Base-by-base conservation (phyloP, 352 stramenopile genomes). In the Phytopythium litorale region DNA sequence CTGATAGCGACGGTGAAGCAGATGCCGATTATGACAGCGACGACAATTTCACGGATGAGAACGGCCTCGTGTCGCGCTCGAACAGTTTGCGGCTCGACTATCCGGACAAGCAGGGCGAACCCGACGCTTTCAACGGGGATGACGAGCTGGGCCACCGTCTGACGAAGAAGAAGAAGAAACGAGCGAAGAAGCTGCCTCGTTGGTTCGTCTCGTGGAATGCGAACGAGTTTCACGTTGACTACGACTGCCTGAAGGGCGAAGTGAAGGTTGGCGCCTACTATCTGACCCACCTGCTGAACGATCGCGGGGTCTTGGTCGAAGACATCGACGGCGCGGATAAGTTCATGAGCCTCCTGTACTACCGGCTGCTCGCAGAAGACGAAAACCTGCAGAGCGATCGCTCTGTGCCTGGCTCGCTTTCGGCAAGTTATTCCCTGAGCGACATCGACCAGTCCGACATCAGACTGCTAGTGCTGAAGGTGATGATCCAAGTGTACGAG, bases 291-390 rank as follows among this genome's bases (percentile, higher is more conserved):
- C 72, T 95, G 28, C 67, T 95, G 18, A 88, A 92, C 37, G 84
- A 92, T 60, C 86, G 84, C 55, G 86, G 86, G 9, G 82, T 92
- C 21, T 56, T 95, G 21, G 73, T 88, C 19, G 87, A 93, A 71
- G 82, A 93, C 28, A 85, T 96, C 58, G 81, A 88, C 3, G 79
- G 78, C 37, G 73, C 80, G 9, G 78, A 91, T 21, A 80, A 84
- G 58, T 93, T 96, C 33, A 94, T 96, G 83, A 92, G 78, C 18
- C 62, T 94, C n/a, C 64, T 96, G 23, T 96, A 96, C 65, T 94
- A 94, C 37, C 83, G 87, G 15, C 59, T 96, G 46, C 71, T 94
- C 25, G 82, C 83, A 19, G 84, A 94, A 75, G 82, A 92, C 33
- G 56, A 62, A 21, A 73, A 72, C 32, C 38, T 58, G 11, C 59